Conservation (phyloP, 2,329 filamentous ascomycete species). For the Neofusicoccum cordaticola region DNA sequence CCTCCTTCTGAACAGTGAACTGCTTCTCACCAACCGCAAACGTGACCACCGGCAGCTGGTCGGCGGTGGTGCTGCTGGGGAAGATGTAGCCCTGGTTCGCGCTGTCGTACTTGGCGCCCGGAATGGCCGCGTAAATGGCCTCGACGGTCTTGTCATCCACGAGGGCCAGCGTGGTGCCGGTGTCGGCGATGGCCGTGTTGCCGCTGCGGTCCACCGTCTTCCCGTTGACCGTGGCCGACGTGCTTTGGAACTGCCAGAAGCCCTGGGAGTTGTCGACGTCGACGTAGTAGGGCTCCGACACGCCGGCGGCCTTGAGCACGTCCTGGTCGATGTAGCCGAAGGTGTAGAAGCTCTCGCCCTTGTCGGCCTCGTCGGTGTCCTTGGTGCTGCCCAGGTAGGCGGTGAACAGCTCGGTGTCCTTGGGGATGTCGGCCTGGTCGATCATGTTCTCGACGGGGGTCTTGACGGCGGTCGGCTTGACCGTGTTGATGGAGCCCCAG, state of each 20-base stretch:
- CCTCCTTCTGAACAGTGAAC: slow-evolving; percentile 62
- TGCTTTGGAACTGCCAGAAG: slow-evolving; percentile 66
- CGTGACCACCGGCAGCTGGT: slow-evolving; percentile 58
- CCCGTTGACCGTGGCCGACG: slow-evolving; percentile 57
- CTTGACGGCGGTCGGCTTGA: slow-evolving; percentile 52
- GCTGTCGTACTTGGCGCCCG: slow-evolving; percentile 53
- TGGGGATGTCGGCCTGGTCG: slow-evolving; percentile 52
- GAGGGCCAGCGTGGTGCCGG: slow-evolving; percentile 66
- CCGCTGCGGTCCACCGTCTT: slow-evolving; percentile 48
- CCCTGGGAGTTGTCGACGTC: slow-evolving; percentile 62
- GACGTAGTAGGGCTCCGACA: slow-evolving; percentile 57
- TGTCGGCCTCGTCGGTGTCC: slow-evolving; percentile 44
- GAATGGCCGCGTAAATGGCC: slow-evolving; percentile 63
- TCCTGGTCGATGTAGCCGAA: slow-evolving; percentile 69
- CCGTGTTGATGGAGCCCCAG: slow-evolving; percentile 63
- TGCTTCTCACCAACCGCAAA: slow-evolving; percentile 62
- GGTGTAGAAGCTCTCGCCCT: slow-evolving; percentile 63
- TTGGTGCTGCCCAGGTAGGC: slow-evolving; percentile 59
- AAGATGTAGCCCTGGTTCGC: slow-evolving; percentile 63
- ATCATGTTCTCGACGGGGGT: slow-evolving; percentile 72
- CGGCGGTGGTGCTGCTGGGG: slow-evolving; percentile 51
- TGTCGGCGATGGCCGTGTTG: slow-evolving; percentile 70
- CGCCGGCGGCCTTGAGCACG: slow-evolving; percentile 54
- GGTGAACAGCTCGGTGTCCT: slow-evolving; percentile 59
- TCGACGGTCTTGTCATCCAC: slow-evolving; percentile 61